Evolutionary conservation across 2,329 filamentous ascomycete genomes (phyloP), one percentile per base, ranked within the genome.

Genomic region (Cordyceps pruinosa): DNA sequence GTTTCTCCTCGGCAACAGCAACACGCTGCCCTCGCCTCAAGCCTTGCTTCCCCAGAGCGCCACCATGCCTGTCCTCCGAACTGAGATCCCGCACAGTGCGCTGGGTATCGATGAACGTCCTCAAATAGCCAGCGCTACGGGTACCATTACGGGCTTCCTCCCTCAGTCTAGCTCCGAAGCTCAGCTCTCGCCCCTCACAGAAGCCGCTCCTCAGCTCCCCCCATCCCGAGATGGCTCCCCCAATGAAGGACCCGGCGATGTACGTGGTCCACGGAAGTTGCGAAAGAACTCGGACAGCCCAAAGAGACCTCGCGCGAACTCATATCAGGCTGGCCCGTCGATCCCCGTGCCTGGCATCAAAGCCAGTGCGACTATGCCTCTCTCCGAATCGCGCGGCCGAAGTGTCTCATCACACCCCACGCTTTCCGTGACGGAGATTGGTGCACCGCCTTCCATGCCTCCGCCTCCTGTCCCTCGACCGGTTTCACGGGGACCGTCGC

Each of bases 351-450:
- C 64, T 41, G 65, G 57, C 25, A 59, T 67, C 42, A 68, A 64
- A 45, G 61, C 65, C 12, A 63, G 66, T 34, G 59, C 60, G 37
- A 63, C 65, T 13, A 72, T 72, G 12, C 68, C 75, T 5, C 65
- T 67, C 4, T 64, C 70, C 37, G 72, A 76, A 28, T 49, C 67
- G 1, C 72, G 77, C 28, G 73, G 70, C 34, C 66, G 72, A 56
- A 78, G 77, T 62, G 73, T 73, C 28, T 81, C 79, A 12, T 77
- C 74, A 1, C 79, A 81, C 44, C 72, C 74, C 2, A 66, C 73
- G 2, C 61, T 65, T 4, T 60, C 61, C 3, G 58, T 59, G 7
- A 57, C 58, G 4, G 58, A 59, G n/a, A 46, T 47, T 28, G n/a
- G 26, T 37, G 47, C 35, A 9, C 35, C 51, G 15, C 42, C 55